Base-by-base conservation (phyloP, 2,329 filamentous ascomycete genomes). In the Stromatinia cepivora region DNA sequence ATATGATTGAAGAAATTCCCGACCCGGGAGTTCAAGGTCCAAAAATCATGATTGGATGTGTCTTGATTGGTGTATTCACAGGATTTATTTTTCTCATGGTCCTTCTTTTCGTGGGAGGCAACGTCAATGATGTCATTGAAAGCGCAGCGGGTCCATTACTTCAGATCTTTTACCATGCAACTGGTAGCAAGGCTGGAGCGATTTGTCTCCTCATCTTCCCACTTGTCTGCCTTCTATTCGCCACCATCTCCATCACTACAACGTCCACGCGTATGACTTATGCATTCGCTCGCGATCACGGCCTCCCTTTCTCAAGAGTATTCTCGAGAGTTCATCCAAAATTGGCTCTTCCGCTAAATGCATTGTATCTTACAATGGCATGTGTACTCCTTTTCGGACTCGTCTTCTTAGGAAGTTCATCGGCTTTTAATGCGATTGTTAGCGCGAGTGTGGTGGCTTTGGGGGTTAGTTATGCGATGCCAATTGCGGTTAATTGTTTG, bases 381-480 rank as follows among this genome's bases (percentile, higher is more conserved):
- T 82, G 89, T 61, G 87, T 91, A 0, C 81, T 91, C 42, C 81
- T 92, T 25, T 91, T 92, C 70, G 90, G 90, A 0, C 84, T 85
- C 68, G 88, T 92, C 70, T 90, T 91, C 78, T 81, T 92, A 2
- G 89, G 66, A 0, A 91, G 89, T 0, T 82, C 79, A 69, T 87
- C 85, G 70, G 89, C 90, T 0, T 92, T 92, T 79, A 91, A 90
- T 66, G 90, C 90, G 22, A 90, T 92, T 73, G 84, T 90, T 6
- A 87, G 88, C 0, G 86, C 89, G 0, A 90, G 88, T 0, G 90
- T 93, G 0, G 90, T 93, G 9, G 86, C 90, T 1, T 82, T 93
- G 0, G 88, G 90, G 15, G 81, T 93, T 6, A 89, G 88, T 5
- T 93, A 93, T 73, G 90, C 86, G 20, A 91, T 93, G 42, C 91